Conservation (phyloP, 345 rosid species). For the Raphanus sativus region DNA sequence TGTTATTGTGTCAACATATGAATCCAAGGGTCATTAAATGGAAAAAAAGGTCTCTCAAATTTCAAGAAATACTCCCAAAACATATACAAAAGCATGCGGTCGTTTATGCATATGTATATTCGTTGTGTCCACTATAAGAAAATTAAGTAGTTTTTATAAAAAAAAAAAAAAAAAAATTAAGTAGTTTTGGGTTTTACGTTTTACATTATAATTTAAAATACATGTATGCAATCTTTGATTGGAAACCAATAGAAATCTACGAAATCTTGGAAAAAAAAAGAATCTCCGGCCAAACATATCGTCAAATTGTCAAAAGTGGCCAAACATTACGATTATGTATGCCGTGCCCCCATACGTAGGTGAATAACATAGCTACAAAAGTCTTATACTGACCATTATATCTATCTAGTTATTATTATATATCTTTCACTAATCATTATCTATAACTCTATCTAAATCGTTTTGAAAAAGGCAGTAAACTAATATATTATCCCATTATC, state of each 20-base stretch:
- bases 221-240: not conserved
- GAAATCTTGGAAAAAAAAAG: not conserved
- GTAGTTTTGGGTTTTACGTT: not conserved
- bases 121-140: not conserved
- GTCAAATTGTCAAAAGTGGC: constrained; percentile 20
- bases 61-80: constrained; percentile 19
- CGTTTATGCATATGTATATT: not conserved
- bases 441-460: not conserved
- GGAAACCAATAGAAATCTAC: not conserved
- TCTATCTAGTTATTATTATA: not conserved
- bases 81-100: constrained; percentile 18
- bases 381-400: not conserved
- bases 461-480: not conserved
- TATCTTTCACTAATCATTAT: constrained; percentile 1
- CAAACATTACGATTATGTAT: not conserved
- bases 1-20: constrained; percentile 15
- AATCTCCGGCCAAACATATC: not conserved
- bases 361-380: not conserved
- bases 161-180: too few relatives aligned
- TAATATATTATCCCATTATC: not conserved
- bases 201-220: not conserved
- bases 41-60: constrained; percentile 1
- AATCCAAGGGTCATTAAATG: constrained; percentile 2
- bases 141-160: not conserved
- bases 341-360: not conserved